These are phyloP conservation scores for Entoloma clypeatum DNA, from an alignment of 1,284 basidiomycete species.

Conservation along the genomic window DNA sequence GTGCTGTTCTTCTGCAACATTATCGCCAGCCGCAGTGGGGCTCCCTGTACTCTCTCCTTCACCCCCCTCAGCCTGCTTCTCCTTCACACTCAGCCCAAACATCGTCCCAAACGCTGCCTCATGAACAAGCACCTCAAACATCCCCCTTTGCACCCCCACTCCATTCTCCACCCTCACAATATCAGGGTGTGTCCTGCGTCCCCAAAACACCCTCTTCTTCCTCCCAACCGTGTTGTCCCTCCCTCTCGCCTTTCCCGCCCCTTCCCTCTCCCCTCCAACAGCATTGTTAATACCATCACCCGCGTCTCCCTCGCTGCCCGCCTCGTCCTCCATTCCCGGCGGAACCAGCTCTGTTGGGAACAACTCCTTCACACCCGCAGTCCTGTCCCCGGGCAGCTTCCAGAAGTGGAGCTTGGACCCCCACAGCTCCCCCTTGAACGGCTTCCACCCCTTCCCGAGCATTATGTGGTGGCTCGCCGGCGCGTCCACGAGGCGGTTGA, in stretches of 20 bases:
- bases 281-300: slow-evolving; percentile 19
- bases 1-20: slow-evolving; percentile 5
- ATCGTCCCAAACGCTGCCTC: slow-evolving; percentile 77
- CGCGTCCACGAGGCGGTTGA: slow-evolving; percentile 64
- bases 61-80: slow-evolving; percentile 14
- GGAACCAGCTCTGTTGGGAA: slow-evolving; percentile 65
- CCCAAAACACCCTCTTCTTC: slow-evolving; percentile 75
- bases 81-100: slow-evolving; percentile 32
- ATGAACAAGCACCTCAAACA: slow-evolving; percentile 73
- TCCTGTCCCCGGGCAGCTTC: slow-evolving; percentile 70
- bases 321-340: slow-evolving; percentile 47
- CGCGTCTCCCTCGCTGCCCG: slow-evolving; percentile 25
- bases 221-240: slow-evolving; percentile 34
- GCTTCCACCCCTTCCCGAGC: slow-evolving; percentile 72
- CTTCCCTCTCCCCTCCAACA: slow-evolving; percentile 23
- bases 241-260: slow-evolving; percentile 19
- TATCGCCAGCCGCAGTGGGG: slow-evolving; percentile 9
- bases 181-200: slow-evolving; percentile 69
- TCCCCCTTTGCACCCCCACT: slow-evolving; percentile 54
- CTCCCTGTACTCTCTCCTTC: too few species aligned
- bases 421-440: slow-evolving; percentile 75
- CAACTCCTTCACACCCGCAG: slow-evolving; percentile 59
- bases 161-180: slow-evolving; percentile 44
- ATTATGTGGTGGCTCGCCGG: slow-evolving; percentile 29
- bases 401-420: slow-evolving; percentile 81